Evolutionary conservation across 2,329 filamentous ascomycete species (phyloP).

Genomic region (Zasmidium cellare): DNA sequence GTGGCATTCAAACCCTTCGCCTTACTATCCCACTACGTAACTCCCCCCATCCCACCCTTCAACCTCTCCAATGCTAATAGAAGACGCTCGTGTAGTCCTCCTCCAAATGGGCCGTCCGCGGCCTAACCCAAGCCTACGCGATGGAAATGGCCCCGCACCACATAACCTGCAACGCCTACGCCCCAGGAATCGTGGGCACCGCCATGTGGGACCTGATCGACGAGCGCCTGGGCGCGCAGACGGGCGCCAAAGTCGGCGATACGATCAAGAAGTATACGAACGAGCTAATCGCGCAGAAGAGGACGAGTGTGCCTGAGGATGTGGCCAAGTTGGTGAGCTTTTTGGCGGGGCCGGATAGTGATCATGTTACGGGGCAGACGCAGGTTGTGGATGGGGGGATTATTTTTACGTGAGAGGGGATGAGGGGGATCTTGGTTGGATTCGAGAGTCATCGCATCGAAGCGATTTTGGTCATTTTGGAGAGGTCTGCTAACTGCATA

Average conservation of each 20-base stretch:
- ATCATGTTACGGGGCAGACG: slow-evolving; percentile 68
- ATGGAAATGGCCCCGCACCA: slow-evolving; percentile 64
- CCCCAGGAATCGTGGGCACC: slow-evolving; percentile 67
- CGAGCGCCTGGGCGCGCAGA: slow-evolving; percentile 55
- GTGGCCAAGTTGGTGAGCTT: slow-evolving; percentile 65
- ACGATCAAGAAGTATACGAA: slow-evolving; percentile 55
- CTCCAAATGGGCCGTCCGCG: slow-evolving; percentile 66
- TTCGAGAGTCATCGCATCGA: no score
- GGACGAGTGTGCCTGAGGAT: slow-evolving; percentile 62
- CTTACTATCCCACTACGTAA: slow-evolving; percentile 59
- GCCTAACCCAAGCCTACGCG: slow-evolving; percentile 65
- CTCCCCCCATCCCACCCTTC: neutral
- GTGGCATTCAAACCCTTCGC: slow-evolving; percentile 62
- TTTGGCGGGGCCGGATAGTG: slow-evolving; percentile 58
- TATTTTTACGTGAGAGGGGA: no score
- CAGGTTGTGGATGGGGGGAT: slow-evolving; percentile 31
- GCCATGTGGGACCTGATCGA: slow-evolving; percentile 71
- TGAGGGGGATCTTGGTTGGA: no score
- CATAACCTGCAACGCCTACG: slow-evolving; percentile 68
- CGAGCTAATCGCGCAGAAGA: slow-evolving; percentile 57
- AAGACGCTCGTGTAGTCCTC: slow-evolving; percentile 41
- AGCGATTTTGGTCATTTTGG: no score
- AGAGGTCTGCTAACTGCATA: no score
- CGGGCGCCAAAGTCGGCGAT: slow-evolving; percentile 47
- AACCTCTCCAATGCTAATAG: neutral